Conservation (phyloP, 257 asterid genomes). For the Ocimum tenuiflorum region DNA sequence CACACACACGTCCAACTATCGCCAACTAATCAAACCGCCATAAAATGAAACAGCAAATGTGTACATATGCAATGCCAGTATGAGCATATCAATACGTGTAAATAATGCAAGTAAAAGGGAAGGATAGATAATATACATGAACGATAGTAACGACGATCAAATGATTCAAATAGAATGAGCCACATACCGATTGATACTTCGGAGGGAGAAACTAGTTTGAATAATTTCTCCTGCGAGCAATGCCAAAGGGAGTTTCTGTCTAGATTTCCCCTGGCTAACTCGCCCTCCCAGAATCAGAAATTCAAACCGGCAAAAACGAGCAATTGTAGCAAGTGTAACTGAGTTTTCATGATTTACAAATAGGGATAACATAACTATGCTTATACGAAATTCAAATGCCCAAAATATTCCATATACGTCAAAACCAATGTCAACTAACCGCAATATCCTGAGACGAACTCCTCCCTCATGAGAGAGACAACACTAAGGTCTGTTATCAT, state of each 20-base stretch:
- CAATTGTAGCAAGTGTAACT: background rate
- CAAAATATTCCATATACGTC: background rate
- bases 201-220: background rate
- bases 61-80: background rate
- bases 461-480: background rate
- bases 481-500: background rate
- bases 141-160: background rate
- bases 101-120: background rate
- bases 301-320: background rate
- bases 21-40: background rate
- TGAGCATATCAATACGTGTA: background rate
- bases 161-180: background rate
- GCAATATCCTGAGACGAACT: background rate
- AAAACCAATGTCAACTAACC: slow-evolving; percentile 5
- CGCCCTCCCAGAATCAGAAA: background rate
- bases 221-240: background rate
- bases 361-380: background rate
- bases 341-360: slow-evolving; percentile 14
- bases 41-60: background rate
- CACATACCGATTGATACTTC: no score
- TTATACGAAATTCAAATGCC: background rate
- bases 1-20: background rate
- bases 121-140: background rate
- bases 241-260: no score
- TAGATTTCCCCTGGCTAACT: background rate